Evolutionary conservation across 306 rosid genomes (phyloP), one percentile per base, ranked within the genome.

Genomic region (Cucumis hystrix): DNA sequence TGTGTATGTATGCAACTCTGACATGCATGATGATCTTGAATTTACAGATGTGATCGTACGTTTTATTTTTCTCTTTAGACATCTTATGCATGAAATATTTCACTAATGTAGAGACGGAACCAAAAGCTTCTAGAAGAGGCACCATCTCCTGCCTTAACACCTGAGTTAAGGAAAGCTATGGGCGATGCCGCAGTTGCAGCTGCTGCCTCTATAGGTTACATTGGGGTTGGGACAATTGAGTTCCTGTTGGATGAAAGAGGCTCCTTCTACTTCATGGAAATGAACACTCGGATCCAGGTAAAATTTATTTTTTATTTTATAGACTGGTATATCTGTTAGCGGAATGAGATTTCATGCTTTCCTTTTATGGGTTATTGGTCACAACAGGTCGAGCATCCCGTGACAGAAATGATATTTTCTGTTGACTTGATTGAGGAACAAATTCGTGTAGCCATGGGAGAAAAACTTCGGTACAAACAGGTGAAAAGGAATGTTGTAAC

Each of bases 231-330:
- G 82, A 95, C 97, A 2, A 70, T 95, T 56, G 97, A 95, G 88
- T 95, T 95, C 83, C 97, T 95, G 78, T 87, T 95, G 97, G 99
- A 95, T 61, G 99, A 95, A 88, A 92, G 99, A 79, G 99, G 97
- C 77, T 89, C 96, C 82, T 95, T 95, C 86, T 92, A 95, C 93
- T 95, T 95, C 86, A 92, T 95, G 99, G 99, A 95, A 89, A 95
- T 95, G 99, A 95, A 95, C 87, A 95, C 99, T 72, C 97, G 97
- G 72, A 92, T 92, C 83, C 99, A 95, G 99, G 99, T 95, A 67
- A 71, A 33, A 83, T 52, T 67, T 54, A 67, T 67, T 66, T 80
- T 52, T 84, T 16, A 70, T 21, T 70, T 21, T 14, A 47, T 14
- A 41, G 35, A 45, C 59, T n/a, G 14, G 28, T 2, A 23, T 47